phyloP scores from a whole-genome alignment of 345 rosid species.

The Mercurialis annua region DNA sequence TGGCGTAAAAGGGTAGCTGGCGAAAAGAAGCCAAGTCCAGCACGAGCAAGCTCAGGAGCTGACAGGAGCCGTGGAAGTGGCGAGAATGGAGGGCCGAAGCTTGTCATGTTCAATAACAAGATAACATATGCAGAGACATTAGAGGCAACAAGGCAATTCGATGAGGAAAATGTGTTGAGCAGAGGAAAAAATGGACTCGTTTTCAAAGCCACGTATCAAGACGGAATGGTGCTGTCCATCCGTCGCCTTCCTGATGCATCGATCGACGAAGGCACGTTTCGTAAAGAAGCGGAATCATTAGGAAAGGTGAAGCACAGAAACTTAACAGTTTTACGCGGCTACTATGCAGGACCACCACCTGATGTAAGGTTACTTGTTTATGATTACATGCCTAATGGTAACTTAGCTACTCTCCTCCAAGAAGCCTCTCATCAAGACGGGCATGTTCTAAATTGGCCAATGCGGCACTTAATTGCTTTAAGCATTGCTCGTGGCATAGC shows the following conservation, averaged over 20 bases:
- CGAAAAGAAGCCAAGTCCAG: constrained; percentile 83
- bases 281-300: constrained; percentile 77
- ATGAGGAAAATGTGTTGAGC: constrained; percentile 85
- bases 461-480: constrained; percentile 93
- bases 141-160: constrained; percentile 83
- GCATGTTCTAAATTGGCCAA: constrained; percentile 94
- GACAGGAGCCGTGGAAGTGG: constrained; percentile 76
- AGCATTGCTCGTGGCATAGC: constrained; percentile 89
- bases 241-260: constrained; percentile 65
- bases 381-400: constrained; percentile 97
- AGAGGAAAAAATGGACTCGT: constrained; percentile 68
- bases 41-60: constrained; percentile 65
- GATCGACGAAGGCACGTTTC: constrained; percentile 55
- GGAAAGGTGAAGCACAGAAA: constrained; percentile 85
- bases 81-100: constrained; percentile 79
- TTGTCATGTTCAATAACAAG: constrained; percentile 89
- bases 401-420: constrained; percentile 82
- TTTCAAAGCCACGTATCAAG: constrained; percentile 77
- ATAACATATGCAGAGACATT: constrained; percentile 76
- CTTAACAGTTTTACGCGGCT: constrained; percentile 81
- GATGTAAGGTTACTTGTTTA: constrained; percentile 73
- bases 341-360: constrained; percentile 66
- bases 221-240: constrained; percentile 84
- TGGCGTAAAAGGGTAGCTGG: constrained; percentile 79
- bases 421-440: constrained; percentile 98